Evolutionary conservation across 441 rosid species (phyloP).

Genomic region (Populus trichocarpa): DNA sequence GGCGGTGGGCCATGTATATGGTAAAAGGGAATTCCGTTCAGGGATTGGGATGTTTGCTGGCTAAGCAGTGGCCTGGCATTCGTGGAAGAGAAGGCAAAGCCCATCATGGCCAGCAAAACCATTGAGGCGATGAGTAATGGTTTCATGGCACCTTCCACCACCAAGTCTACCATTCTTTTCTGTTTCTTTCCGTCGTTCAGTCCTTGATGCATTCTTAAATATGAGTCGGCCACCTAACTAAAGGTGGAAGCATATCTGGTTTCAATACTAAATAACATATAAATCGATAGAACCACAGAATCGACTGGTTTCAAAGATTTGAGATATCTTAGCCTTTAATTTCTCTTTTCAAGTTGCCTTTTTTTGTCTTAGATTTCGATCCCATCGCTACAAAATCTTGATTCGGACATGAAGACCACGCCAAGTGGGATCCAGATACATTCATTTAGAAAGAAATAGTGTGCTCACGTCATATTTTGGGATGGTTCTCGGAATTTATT

Average conservation of each 20-base stretch:
- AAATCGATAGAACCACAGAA: background rate
- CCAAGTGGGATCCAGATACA: too few relatives aligned
- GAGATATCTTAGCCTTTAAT: background rate
- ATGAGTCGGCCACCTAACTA: background rate
- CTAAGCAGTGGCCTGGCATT: background rate
- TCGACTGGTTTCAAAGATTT: too few relatives aligned
- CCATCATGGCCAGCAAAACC: background rate
- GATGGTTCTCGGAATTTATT: too few relatives aligned
- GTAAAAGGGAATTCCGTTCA: too few relatives aligned
- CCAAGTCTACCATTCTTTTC: background rate
- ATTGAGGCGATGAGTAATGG: background rate
- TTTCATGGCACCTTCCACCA: background rate
- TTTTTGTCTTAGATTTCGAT: background rate
- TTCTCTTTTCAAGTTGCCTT: too few relatives aligned
- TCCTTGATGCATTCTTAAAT: background rate
- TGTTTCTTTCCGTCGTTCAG: background rate
- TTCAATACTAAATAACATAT: background rate
- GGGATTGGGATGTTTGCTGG: too few relatives aligned
- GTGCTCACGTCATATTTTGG: too few relatives aligned
- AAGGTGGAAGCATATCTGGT: too few relatives aligned
- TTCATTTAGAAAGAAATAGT: too few relatives aligned
- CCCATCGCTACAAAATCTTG: background rate
- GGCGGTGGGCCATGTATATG: too few relatives aligned
- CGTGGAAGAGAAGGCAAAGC: background rate
- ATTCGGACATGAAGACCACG: background rate